Evolutionary conservation across 1,284 basidiomycete species (phyloP), one percentile per base, ranked within the genome.

Genomic region (Pseudozyma tsukubaensis): DNA sequence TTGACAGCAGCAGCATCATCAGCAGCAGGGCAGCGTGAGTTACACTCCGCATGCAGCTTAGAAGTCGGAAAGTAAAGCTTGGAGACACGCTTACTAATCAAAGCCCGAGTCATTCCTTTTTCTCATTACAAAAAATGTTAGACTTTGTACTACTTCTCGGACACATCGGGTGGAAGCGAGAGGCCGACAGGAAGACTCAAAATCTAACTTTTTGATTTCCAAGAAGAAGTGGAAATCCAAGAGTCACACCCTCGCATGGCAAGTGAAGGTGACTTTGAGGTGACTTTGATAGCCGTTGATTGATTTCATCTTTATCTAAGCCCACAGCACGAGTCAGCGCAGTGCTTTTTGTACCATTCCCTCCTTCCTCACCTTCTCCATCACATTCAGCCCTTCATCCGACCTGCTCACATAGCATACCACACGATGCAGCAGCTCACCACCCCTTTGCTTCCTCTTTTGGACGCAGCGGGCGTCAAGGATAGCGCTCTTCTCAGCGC

Each of bases 381-480:
- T 7, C 45, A 19, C 4, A n/a, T 21, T 9, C 18, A 34, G 6
- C 48, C 48, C 53, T 37, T 48, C 50, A 32, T 42, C 37, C 32
- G 43, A 35, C 29, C 45, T 32, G 4, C 29, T 16, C 24, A 29
- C 24, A 29, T 29, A 3, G 29, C 49, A 35, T 16, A 13, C 44
- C n/a, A 50, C 39, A 54, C 34, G 47, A 80, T 80, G 79, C 71
- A 78, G 72, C 74, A 77, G 59, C 76, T 80, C 50, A 73, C 76
- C 24, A 64, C 77, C 1, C 75, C 80, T 18, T 21, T 81, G 19
- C 49, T 81, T 48, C 78, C 80, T 45, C 59, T 66, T 29, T 54
- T 80, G 50, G 72, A 77, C 37, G 60, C 59, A 32, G 71, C 65
- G 43, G 52, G 55, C 35, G 51, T 61, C 55, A 53, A 77, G 50